Evolutionary conservation across 495 filamentous ascomycete genomes (phyloP), one percentile per base, ranked within the genome.

Genomic region (Emericellopsis terricola): DNA sequence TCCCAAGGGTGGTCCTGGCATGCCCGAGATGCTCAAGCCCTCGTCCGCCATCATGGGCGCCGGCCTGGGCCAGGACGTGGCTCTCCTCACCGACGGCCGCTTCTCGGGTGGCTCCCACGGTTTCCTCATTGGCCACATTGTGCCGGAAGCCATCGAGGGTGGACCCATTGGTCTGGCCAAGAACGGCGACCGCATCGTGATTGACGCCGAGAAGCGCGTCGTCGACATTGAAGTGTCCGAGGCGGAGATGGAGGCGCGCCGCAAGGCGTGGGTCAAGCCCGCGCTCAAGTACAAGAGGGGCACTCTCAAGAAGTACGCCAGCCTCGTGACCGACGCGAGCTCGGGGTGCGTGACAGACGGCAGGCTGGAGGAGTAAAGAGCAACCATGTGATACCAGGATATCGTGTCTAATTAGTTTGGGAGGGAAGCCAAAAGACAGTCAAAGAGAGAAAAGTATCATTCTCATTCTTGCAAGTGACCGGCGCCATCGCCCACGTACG

Each of bases 21-120:
- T 87, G 81, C 79, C 81, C 8, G 81, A 87, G 57, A 85, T 85
- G 81, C 55, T 87, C 46, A 87, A 87, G 54, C 81, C 81, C 28
- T 72, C 65, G 36, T 76, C 73, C 8, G 78, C 78, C 15, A 83
- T 87, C 55, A 87, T 87, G 81, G 81, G 81, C 35, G 77, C 78
- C 20, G 81, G 81, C 2, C 73, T 87, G 9, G 81, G 81, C 19
- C 60, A 85, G 41, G 81, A 87, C 44, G 77, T 86, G 3, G 81
- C 81, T 5, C 62, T 87, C 19, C 68, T 87, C 37, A 87, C 78
- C 1, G 78, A 84, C 47, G 78, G 78, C 10, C 64, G 78, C 10
- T 84, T 83, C 63, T 73, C 69, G 16, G 81, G 81, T 29, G 81
- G 81, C 33, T 71, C 64, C 41, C 78, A 84, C 59, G 78, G 78